phyloP scores from a whole-genome alignment of 805 yeast species.

The Lachancea mirantina region DNA sequence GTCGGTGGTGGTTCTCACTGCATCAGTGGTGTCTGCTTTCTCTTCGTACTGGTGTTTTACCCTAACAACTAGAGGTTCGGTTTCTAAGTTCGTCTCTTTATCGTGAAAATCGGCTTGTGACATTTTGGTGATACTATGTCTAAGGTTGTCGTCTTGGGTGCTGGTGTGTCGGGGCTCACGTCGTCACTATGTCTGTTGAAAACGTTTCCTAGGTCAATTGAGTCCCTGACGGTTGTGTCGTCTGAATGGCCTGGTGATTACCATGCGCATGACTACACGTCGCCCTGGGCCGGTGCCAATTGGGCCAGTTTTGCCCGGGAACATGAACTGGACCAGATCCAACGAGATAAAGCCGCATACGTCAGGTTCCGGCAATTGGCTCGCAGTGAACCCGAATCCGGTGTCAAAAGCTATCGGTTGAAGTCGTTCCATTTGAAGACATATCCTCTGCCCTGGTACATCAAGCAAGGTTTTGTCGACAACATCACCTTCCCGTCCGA shows the following conservation, averaged over 20 bases:
- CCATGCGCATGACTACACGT: slow-evolving; percentile 44
- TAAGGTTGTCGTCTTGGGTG: slow-evolving; percentile 67
- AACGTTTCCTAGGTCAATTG: slow-evolving; percentile 30
- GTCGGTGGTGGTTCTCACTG: too few species aligned
- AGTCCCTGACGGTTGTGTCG: slow-evolving; percentile 36
- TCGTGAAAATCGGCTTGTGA: too few species aligned
- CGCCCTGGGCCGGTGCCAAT: slow-evolving; percentile 69
- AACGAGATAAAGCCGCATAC: slow-evolving; percentile 45
- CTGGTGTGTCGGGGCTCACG: slow-evolving; percentile 63
- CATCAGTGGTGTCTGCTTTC: too few species aligned
- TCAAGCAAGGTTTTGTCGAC: slow-evolving; percentile 31
- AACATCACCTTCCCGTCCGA: slow-evolving; percentile 32
- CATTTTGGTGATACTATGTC: too few species aligned
- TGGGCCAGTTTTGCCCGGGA: slow-evolving; percentile 54
- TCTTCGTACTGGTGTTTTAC: too few species aligned
- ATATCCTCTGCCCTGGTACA: slow-evolving; percentile 44
- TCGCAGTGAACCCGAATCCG: slow-evolving; percentile 40
- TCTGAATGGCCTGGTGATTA: slow-evolving; percentile 51
- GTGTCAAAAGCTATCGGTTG: slow-evolving; percentile 32
- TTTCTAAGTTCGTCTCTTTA: too few species aligned
- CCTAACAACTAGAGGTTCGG: too few species aligned
- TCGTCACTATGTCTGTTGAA: slow-evolving; percentile 39
- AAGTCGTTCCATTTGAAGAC: slow-evolving; percentile 13
- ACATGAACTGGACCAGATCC: slow-evolving; percentile 34
- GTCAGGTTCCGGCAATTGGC: slow-evolving; percentile 41